These are phyloP conservation scores for Chenopodium quinoa DNA, from an alignment of 148 eudicot species.

Conservation along the genomic window DNA sequence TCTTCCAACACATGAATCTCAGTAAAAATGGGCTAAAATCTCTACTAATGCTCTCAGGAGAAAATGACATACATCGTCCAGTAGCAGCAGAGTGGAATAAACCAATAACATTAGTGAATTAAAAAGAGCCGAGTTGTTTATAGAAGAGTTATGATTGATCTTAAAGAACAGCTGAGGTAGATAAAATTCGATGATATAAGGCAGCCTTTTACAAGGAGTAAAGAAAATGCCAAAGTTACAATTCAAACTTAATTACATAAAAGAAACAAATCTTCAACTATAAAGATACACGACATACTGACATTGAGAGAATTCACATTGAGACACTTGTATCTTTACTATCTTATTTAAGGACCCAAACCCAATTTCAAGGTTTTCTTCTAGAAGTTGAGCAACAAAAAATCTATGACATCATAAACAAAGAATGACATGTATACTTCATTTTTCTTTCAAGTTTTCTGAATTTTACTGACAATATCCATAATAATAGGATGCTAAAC, in stretches of 20 bases:
- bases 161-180: neutral
- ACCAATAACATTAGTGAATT: neutral
- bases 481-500: neutral
- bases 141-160: neutral
- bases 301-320: neutral
- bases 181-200: neutral
- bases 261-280: neutral
- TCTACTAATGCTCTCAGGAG: neutral
- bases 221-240: neutral
- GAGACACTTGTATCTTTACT: neutral
- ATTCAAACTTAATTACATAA: neutral
- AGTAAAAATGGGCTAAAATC: neutral
- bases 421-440: neutral
- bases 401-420: neutral
- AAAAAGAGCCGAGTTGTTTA: neutral
- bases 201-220: neutral
- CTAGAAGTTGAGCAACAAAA: neutral
- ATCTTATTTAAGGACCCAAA: neutral
- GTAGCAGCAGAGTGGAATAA: neutral
- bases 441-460: neutral
- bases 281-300: neutral
- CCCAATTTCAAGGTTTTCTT: neutral
- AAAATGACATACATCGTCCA: neutral
- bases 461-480: neutral
- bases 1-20: neutral